These are phyloP conservation scores for Amanita rimosa DNA, from an alignment of 768 basidiomycete genomes.

Conservation along the genomic window DNA sequence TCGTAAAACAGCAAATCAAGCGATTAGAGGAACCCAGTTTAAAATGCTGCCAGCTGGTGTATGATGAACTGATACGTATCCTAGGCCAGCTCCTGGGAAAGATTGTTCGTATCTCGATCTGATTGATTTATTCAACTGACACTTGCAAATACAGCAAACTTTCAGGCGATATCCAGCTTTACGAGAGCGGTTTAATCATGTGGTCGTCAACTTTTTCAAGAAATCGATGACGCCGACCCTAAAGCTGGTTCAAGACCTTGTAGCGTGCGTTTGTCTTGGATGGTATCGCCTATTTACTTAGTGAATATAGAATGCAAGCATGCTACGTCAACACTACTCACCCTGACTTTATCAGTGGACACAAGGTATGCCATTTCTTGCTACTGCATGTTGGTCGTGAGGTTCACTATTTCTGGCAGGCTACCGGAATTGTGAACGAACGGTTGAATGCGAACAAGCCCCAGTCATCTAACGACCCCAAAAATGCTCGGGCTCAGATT, in stretches of 20 bases:
- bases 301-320: conserved; percentile 74
- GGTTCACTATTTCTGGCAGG: conserved; percentile 28
- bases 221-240: conserved; percentile 86
- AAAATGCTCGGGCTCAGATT: conserved; percentile 48
- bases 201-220: conserved; percentile 97
- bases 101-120: conserved; percentile 44
- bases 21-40: conserved; percentile 88
- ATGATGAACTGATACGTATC: conserved; percentile 96
- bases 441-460: conserved; percentile 77
- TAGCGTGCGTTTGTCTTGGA: conserved; percentile 43
- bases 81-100: conserved; percentile 84
- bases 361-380: conserved; percentile 40
- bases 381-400: too few relatives aligned
- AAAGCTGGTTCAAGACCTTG: conserved; percentile 89
- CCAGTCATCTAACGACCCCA: conserved; percentile 51
- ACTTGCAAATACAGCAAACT: conserved; percentile 49
- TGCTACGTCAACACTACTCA: conserved; percentile 99
- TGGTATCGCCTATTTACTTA: background rate
- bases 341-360: conserved; percentile 95
- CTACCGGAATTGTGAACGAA: conserved; percentile 80
- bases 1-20: conserved; percentile 98
- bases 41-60: conserved; percentile 92
- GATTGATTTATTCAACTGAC: background rate
- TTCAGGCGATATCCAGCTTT: conserved; percentile 97
- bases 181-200: conserved; percentile 89